These are phyloP conservation scores for Alternaria ventricosa DNA, from an alignment of 2,329 filamentous ascomycete species.

Conservation along the genomic window DNA sequence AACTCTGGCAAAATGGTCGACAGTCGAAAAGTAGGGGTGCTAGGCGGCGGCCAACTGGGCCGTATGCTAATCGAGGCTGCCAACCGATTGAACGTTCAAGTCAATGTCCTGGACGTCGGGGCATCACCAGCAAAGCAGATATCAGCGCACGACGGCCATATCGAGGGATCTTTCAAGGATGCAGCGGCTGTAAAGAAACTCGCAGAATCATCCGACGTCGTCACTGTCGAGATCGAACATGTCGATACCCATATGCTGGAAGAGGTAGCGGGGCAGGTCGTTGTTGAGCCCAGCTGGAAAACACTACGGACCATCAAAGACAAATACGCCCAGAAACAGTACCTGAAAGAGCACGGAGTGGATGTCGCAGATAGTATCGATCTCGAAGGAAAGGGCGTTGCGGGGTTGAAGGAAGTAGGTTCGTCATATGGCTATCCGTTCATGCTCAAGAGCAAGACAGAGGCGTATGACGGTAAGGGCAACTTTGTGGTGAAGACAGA, in stretches of 20 bases:
- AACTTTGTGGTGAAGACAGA: slow-evolving; percentile 70
- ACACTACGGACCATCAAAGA: slow-evolving; percentile 91
- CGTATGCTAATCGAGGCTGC: slow-evolving; percentile 95
- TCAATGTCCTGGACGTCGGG: slow-evolving; percentile 79
- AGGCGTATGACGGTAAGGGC: slow-evolving; percentile 89
- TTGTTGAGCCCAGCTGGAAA: slow-evolving; percentile 79
- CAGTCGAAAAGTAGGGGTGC: slow-evolving; percentile 43
- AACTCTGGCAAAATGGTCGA: slow-evolving; percentile 35
- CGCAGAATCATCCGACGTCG: slow-evolving; percentile 76
- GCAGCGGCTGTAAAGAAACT: slow-evolving; percentile 77
- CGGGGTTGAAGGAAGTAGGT: slow-evolving; percentile 69
- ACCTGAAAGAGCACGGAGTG: slow-evolving; percentile 71
- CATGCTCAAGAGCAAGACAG: slow-evolving; percentile 90
- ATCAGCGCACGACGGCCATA: slow-evolving; percentile 74
- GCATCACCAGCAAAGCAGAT: slow-evolving; percentile 85
- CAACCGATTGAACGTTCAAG: slow-evolving; percentile 75
- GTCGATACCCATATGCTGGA: slow-evolving; percentile 89
- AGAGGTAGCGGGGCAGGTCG: slow-evolving; percentile 73
- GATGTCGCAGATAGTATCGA: slow-evolving; percentile 75
- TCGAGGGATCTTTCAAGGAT: slow-evolving; percentile 89
- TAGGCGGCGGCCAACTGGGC: slow-evolving; percentile 68
- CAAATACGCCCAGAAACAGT: slow-evolving; percentile 88
- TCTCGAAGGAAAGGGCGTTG: slow-evolving; percentile 64
- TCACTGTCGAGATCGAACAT: slow-evolving; percentile 96
- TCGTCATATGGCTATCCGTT: slow-evolving; percentile 77